phyloP scores from a whole-genome alignment of 208 protist species.

The Porcisia hertigi region DNA sequence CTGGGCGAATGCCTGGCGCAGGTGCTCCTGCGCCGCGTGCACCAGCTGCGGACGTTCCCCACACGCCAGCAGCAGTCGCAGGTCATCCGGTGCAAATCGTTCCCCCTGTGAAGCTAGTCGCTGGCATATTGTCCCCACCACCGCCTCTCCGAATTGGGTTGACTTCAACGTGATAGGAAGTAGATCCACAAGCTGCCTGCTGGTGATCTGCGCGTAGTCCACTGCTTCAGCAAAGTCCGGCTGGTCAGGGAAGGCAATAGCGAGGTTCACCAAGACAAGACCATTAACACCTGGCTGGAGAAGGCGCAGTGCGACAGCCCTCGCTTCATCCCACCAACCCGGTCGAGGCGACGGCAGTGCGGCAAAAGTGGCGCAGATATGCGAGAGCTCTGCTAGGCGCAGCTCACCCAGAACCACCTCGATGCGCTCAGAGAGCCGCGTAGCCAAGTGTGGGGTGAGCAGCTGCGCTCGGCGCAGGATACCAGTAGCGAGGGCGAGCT shows the following conservation, averaged over 20 bases:
- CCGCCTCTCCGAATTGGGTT: slow-evolving; percentile 33
- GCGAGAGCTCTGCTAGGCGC: slow-evolving; percentile 74
- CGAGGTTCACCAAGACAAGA: slow-evolving; percentile 59
- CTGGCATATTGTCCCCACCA: slow-evolving; percentile 45
- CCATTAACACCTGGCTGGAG: slow-evolving; percentile 30
- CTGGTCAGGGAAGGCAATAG: slow-evolving; percentile 76
- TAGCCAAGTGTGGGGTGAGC: slow-evolving; percentile 56
- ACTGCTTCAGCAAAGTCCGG: slow-evolving; percentile 39
- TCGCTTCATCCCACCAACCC: slow-evolving; percentile 75
- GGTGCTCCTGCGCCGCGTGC: slow-evolving; percentile 47
- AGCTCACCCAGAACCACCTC: slow-evolving; percentile 79
- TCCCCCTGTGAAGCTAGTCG: slow-evolving; percentile 43
- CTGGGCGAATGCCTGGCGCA: slow-evolving; percentile 60
- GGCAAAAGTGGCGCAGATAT: slow-evolving; percentile 83
- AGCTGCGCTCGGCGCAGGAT: slow-evolving; percentile 78
- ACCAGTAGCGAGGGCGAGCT: slow-evolving; percentile 79
- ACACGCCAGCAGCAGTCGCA: slow-evolving; percentile 52
- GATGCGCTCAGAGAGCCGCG: slow-evolving; percentile 54
- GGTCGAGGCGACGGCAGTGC: slow-evolving; percentile 42
- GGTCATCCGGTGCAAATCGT: slow-evolving; percentile 70
- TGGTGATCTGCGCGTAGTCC: slow-evolving; percentile 62
- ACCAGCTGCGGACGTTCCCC: slow-evolving; percentile 36
- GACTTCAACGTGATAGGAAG: slow-evolving; percentile 47
- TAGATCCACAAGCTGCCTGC: slow-evolving; percentile 69
- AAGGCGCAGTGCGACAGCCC: slow-evolving; percentile 62